Evolutionary conservation across 2,329 filamentous ascomycete genomes (phyloP), one percentile per base, ranked within the genome.

Genomic region (Verticillium isaacii): DNA sequence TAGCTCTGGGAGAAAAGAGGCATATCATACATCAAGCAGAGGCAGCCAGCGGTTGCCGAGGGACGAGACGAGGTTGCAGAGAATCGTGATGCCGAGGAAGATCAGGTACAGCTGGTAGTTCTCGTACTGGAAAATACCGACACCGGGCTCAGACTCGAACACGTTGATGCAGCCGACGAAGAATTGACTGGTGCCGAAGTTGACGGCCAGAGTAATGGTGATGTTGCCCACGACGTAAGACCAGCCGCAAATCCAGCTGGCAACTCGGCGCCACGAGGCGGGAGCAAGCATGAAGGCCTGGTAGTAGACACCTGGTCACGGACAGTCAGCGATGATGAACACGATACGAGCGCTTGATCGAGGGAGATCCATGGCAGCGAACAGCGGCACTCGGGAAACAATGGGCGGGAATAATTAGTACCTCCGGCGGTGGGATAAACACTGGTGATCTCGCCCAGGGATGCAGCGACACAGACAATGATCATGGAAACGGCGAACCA

Each of bases 121-220:
- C 54, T 79, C 80, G 56, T 76, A 81, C 2, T 72, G 72, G 57
- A 85, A 75, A 62, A 85, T 70, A 12, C 71, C 75, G 12, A 74
- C 71, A 54, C 78, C 81, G 6, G 75, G 72, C 39, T 75, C 72
- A 2, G 73, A 73, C 61, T 82, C 76, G 62, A 85, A 86, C 39
- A 86, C 80, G 62, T 85, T 84, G 72, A 86, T 71, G 69, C 82
- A 84, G 15, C 77, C 80, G 61, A 84, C 78, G 62, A 85, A 74
- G 72, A 86, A 83, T 66, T 92, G 85, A 0, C 87, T 89, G 3
- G 90, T 92, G 7, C 89, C 90, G 68, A 92, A 93, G 78, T 91
- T 91, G 71, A 92, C 89, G n/a, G 89, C 85, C n/a, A 92, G 80
- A 0, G 90, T 92, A 67, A 93, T 93, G 66, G 89, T 92, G 73